Conservation (phyloP, 129 eudicot species). For the Calendula officinalis region DNA sequence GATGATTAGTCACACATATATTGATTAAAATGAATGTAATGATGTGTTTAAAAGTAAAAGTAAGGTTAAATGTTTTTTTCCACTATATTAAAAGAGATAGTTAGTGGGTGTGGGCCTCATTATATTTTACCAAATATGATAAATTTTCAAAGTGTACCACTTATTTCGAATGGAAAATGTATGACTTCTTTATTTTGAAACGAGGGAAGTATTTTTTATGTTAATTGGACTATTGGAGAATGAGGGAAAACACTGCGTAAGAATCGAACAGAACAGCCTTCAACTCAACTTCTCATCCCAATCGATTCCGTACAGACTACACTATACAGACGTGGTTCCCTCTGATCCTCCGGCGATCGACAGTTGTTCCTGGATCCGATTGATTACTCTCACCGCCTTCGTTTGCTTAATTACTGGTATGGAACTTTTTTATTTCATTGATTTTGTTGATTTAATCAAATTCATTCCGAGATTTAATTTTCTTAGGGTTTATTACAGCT, state of each 20-base stretch:
- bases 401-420: conserved; percentile 14
- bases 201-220: no score
- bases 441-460: not conserved
- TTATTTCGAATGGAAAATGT: no score
- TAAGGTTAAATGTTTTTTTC: no score
- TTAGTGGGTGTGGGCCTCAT: no score
- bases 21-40: no score
- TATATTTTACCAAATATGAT: no score
- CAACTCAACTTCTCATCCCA: not conserved
- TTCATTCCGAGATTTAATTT: conserved; percentile 12
- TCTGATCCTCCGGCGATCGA: conserved; percentile 11
- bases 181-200: no score
- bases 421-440: not conserved
- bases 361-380: not conserved
- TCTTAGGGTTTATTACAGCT: conserved; percentile 13
- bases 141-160: no score
- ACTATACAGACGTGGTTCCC: not conserved
- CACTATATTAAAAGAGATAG: no score
- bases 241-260: not conserved
- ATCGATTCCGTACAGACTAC: not conserved
- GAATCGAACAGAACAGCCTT: not conserved
- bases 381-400: not conserved
- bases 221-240: no score
- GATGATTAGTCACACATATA: no score
- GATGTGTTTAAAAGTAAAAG: no score